These are phyloP conservation scores for Diatrype stigma DNA, from an alignment of 2,329 filamentous ascomycete genomes.

Conservation along the genomic window DNA sequence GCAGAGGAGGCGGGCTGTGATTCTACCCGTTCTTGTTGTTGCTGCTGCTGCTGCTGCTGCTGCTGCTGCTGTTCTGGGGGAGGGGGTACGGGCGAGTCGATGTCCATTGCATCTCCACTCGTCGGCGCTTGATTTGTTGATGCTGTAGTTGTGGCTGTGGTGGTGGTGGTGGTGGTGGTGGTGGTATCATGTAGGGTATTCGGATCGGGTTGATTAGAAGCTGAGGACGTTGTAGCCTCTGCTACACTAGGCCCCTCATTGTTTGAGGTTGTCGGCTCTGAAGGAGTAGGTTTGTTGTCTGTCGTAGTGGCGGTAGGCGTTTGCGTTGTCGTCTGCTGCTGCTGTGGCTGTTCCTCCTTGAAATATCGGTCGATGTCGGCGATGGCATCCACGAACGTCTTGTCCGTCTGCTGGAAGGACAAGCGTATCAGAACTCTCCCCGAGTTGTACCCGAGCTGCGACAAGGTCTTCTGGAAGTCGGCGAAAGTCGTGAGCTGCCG, in stretches of 20 bases:
- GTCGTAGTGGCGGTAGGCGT: constrained; percentile 6
- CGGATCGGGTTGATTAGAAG: too few species aligned
- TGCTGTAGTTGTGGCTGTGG: neutral
- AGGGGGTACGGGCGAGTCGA: constrained; percentile 61
- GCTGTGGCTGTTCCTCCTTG: constrained; percentile 36
- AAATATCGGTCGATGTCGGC: constrained; percentile 75
- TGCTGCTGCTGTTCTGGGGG: constrained; percentile 59
- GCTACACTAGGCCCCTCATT: neutral
- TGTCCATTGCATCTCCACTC: constrained; percentile 23
- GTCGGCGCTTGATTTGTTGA: neutral
- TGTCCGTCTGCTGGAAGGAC: constrained; percentile 69
- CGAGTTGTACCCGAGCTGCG: constrained; percentile 80
- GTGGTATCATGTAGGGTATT: too few species aligned
- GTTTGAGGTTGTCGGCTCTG: constrained; percentile 3
- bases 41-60: neutral
- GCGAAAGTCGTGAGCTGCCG: constrained; percentile 71
- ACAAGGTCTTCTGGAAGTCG: constrained; percentile 84
- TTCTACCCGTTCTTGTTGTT: neutral
- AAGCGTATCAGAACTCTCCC: constrained; percentile 78
- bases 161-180: too few species aligned
- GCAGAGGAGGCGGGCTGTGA: constrained; percentile 33
- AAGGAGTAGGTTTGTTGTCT: constrained; percentile 6
- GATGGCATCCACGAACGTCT: constrained; percentile 82
- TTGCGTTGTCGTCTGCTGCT: constrained; percentile 16
- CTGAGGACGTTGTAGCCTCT: neutral